Base-by-base conservation (phyloP, 2,329 filamentous ascomycete species). In the Alternaria brassicae region DNA sequence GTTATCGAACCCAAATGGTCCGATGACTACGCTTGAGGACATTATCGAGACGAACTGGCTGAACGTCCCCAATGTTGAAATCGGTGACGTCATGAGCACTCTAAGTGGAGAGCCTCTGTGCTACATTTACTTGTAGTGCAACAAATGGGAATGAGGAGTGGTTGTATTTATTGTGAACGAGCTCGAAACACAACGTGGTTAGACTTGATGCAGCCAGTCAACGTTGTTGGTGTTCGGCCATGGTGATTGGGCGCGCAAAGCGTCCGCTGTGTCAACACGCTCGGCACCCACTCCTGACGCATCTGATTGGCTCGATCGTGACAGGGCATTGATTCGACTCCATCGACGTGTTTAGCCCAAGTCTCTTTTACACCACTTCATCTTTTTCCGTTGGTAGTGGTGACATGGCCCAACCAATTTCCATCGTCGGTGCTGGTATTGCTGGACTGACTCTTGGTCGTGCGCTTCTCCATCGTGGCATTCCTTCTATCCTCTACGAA, bases 11-110 rank as follows among this genome's bases (percentile, higher is more conserved):
- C 2, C 81, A 81, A 3, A 74, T 79, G 3, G 78, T 44, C 61
- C 79, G 4, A 79, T 82, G 53, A 78, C 81, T 36, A 82, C 78
- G 1, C 70, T 85, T n/a, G 76, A 82, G 6, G 77, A 82, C 34
- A 60, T 69, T 0, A 65, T 84, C 30, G 67, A 80, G 53, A 51
- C 81, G 42, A 80, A 79, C 23, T 73, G 56, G 37, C 52, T 78
- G 4, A 72, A 75, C 27, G 72, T 72, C 1, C 64, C 67, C 15
- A 27, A 37, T n/a, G 55, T 53, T 13, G 71, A 65, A 9, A 78
- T 83, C 54, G 62, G 70, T 3, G 76, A 81, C 50, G 48, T 79
- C n/a, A 41, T 65, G 52, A 76, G 80, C 65, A 82, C 81, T 1
- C 69, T 80, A 8, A 76, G 60, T 15, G 80, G 79, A 3, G 52